A percentile compares a stretch with the other conserved stretches of the same genome.
Conservation (phyloP, 2,329 filamentous ascomycete species). For the Colletotrichum sp. region DNA sequence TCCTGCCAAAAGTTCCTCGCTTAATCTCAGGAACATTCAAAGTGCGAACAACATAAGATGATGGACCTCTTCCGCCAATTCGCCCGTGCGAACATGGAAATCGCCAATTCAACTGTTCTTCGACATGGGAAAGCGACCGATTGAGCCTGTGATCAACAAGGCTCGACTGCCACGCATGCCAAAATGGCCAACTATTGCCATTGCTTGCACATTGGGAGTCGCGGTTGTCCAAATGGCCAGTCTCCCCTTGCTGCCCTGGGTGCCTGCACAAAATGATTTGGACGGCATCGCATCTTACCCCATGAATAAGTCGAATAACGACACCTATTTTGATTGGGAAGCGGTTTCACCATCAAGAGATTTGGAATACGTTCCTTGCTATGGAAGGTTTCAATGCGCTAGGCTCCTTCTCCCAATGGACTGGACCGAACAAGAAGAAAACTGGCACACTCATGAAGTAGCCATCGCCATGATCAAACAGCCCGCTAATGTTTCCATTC, state of each 20-base stretch:
- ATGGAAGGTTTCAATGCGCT: constrained; percentile 42
- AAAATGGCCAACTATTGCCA: not conserved
- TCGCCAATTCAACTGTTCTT: not conserved
- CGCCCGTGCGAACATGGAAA: not conserved
- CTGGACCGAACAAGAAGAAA: constrained; percentile 30
- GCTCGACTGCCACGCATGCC: not conserved
- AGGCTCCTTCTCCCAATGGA: constrained; percentile 47
- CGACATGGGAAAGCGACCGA: not conserved
- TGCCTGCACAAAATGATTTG: not conserved
- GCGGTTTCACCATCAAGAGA: constrained; percentile 35
- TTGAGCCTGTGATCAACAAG: not conserved
- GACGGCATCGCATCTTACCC: not conserved
- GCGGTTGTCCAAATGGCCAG: not conserved
- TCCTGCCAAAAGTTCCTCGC: not conserved
- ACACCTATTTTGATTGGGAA: constrained; percentile 38
- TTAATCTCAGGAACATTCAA: not conserved
- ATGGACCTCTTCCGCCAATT: not conserved
- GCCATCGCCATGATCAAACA: constrained; percentile 46
- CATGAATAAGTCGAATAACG: not conserved
- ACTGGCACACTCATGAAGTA: constrained; percentile 30
- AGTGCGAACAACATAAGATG: not conserved
- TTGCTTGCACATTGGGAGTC: not conserved
- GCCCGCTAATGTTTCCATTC: constrained; percentile 39
- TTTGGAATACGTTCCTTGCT: constrained; percentile 44
- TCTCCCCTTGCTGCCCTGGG: not conserved